These are phyloP conservation scores for Hypseocharis bilobata DNA, from an alignment of 441 rosid species.

Conservation along the genomic window DNA sequence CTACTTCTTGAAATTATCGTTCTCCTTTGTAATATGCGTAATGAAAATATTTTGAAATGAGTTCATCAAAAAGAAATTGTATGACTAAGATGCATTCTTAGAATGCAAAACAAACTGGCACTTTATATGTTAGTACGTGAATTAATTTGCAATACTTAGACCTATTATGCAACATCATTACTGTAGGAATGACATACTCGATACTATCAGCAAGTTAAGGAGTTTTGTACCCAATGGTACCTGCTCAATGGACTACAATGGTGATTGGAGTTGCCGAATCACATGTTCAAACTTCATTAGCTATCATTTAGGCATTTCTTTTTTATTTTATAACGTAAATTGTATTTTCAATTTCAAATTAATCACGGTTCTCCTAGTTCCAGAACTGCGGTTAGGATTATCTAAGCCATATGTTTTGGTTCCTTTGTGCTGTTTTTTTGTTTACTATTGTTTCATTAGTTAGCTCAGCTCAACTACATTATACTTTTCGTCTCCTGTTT, in stretches of 20 bases:
- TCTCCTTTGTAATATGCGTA: neutral
- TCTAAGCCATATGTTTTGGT: neutral
- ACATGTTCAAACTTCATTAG: no score
- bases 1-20: neutral
- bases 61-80: neutral
- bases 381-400: neutral
- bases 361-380: neutral
- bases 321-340: no score
- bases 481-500: neutral
- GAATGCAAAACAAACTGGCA: neutral
- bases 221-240: neutral
- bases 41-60: neutral
- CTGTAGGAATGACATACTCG: neutral
- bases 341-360: neutral
- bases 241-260: neutral
- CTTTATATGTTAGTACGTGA: neutral
- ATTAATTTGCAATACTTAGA: neutral
- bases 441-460: neutral
- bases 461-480: neutral
- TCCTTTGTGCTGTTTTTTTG: no score
- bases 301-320: no score
- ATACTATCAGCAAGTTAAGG: neutral
- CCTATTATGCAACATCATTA: neutral
- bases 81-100: neutral
- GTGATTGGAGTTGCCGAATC: neutral